Evolutionary conservation across 352 stramenopile genomes (phyloP).

Genomic region (Phytophthora hibernalis): DNA sequence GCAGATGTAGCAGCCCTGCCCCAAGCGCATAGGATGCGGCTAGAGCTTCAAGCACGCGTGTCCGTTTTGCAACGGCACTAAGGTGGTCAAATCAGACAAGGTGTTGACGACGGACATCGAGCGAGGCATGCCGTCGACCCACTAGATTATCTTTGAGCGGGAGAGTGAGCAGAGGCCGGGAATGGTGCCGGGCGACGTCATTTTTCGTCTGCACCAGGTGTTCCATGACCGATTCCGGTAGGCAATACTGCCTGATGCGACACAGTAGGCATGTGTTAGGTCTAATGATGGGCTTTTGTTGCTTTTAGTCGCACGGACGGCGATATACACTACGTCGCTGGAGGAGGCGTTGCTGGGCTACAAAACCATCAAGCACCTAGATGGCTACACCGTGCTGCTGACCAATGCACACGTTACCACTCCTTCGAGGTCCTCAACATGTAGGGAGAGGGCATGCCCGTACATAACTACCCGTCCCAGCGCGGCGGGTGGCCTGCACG

Average conservation of each 20-base stretch:
- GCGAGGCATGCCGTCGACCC: conserved; percentile 81
- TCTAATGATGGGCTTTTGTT: conserved; percentile 3
- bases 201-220: conserved; percentile 94
- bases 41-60: conserved; percentile 96
- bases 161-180: conserved; percentile 86
- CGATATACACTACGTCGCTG: conserved; percentile 95
- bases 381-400: conserved; percentile 93
- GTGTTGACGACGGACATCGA: conserved; percentile 81
- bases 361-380: conserved; percentile 92
- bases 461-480: conserved; percentile 90
- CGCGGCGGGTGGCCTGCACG: conserved; percentile 94
- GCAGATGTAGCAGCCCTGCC: conserved; percentile 91
- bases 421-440: conserved; percentile 93
- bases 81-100: conserved; percentile 86
- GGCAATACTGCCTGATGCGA: not conserved
- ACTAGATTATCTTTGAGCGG: conserved; percentile 89
- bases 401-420: conserved; percentile 89
- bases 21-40: conserved; percentile 88
- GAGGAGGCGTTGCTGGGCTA: conserved; percentile 97
- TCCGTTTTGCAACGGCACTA: conserved; percentile 87
- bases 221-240: conserved; percentile 90
- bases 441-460: conserved; percentile 96
- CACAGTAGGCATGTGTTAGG: too few relatives aligned
- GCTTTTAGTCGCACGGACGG: conserved; percentile 89
- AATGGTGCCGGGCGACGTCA: conserved; percentile 93